Evolutionary conservation across 108 stramenopile genomes (phyloP).

Genomic region (Conticribra guillardii): DNA sequence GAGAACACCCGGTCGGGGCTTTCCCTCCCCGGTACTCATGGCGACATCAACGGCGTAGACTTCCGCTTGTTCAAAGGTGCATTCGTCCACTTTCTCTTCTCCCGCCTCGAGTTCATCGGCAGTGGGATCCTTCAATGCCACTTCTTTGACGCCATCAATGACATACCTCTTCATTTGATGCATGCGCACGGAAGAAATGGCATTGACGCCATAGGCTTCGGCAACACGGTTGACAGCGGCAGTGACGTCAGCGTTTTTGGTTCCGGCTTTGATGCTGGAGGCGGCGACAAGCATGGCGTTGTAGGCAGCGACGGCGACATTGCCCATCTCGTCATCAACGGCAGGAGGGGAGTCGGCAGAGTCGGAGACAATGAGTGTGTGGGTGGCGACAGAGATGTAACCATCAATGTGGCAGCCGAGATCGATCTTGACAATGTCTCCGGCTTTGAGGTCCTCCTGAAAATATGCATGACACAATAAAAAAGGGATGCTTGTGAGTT

Average conservation of each 20-base stretch:
- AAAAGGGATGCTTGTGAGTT: not conserved
- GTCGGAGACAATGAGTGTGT: constrained; percentile 91
- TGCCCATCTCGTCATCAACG: constrained; percentile 66
- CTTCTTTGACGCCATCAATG: constrained; percentile 96
- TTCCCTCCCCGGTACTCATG: constrained; percentile 98
- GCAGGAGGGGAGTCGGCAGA: constrained; percentile 59
- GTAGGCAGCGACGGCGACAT: constrained; percentile 95
- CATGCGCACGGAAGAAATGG: constrained; percentile 94
- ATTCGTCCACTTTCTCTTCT: constrained; percentile 81
- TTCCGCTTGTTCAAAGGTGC: constrained; percentile 87
- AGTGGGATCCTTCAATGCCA: constrained; percentile 80
- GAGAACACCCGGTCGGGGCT: constrained; percentile 82
- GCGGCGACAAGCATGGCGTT: constrained; percentile 96
- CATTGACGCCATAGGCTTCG: constrained; percentile 91
- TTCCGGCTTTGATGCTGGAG: constrained; percentile 88
- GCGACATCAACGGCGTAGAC: constrained; percentile 98
- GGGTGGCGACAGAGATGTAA: constrained; percentile 97
- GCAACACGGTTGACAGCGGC: constrained; percentile 92
- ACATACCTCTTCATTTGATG: constrained; percentile 99
- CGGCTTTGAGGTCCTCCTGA: constrained; percentile 85
- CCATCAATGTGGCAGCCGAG: constrained; percentile 99
- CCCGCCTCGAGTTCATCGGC: constrained; percentile 78
- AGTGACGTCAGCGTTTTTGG: constrained; percentile 92
- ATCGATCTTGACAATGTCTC: constrained; percentile 99
- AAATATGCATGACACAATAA: not conserved